Evolutionary conservation across 805 yeast genomes (phyloP).

Genomic region (Kregervanrija delftensis): DNA sequence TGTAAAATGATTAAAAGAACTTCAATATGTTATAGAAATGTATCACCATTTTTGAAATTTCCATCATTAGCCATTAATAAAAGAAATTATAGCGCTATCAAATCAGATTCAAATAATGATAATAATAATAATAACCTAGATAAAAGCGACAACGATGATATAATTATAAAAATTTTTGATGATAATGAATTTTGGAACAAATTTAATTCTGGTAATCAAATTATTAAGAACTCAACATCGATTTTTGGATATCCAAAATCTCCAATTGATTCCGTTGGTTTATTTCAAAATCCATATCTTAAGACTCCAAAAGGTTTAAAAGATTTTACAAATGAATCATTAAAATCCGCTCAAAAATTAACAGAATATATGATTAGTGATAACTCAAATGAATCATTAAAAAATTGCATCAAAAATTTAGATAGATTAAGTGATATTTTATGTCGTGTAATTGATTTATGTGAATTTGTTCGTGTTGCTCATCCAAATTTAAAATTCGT

Average conservation of each 20-base stretch:
- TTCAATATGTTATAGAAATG: no score
- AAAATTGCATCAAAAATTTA: constrained; percentile 51
- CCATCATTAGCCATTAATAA: no score
- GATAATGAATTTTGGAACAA: constrained; percentile 49
- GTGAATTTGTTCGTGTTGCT: constrained; percentile 83
- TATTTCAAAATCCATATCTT: constrained; percentile 68
- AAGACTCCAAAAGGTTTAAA: constrained; percentile 64
- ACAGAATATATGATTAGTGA: constrained; percentile 49
- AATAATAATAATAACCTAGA: neutral
- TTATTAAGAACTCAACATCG: neutral
- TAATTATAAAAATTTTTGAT: constrained; percentile 50
- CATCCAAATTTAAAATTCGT: constrained; percentile 74
- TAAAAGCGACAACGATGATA: constrained; percentile 11
- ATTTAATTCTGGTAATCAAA: constrained; percentile 31
- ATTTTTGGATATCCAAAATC: neutral
- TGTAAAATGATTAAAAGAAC: no score
- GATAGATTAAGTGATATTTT: constrained; percentile 83
- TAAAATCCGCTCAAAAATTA: constrained; percentile 57
- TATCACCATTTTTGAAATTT: no score
- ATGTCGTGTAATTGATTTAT: constrained; percentile 89
- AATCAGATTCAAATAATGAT: neutral
- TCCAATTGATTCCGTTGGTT: constrained; percentile 34
- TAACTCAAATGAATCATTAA: constrained; percentile 35
- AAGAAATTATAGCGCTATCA: neutral
- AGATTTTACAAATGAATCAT: constrained; percentile 58